A percentile compares a stretch with the other conserved stretches of the same genome.
These are phyloP conservation scores for Blastomyces gilchristii DNA, from an alignment of 2,329 filamentous ascomycete genomes.

Conservation along the genomic window DNA sequence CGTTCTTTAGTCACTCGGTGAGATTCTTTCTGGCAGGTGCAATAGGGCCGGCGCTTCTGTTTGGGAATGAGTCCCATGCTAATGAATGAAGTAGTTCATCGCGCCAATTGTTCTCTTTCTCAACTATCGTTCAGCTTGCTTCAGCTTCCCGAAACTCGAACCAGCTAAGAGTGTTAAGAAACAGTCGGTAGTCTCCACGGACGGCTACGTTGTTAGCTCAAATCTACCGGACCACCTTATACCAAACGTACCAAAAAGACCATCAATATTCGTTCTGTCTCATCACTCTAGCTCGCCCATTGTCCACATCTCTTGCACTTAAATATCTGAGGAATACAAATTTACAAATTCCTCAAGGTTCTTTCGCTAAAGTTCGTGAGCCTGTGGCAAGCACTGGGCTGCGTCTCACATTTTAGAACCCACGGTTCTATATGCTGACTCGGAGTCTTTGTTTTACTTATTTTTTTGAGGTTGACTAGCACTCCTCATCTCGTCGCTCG, in stretches of 20 bases:
- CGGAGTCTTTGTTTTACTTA: conserved; percentile 23
- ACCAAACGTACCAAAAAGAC: neutral
- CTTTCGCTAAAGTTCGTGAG: conserved; percentile 14
- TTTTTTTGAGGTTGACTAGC: conserved; percentile 25
- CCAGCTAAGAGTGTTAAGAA: conserved; percentile 5
- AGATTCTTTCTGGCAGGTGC: conserved; percentile 12
- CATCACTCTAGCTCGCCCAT: neutral
- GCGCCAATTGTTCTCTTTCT: conserved; percentile 22
- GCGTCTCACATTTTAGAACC: conserved; percentile 18
- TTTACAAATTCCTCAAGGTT: conserved; percentile 14
- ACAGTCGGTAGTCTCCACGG: neutral
- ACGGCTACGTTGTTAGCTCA: neutral
- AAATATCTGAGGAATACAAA: conserved; percentile 6
- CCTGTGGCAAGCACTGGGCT: conserved; percentile 1
- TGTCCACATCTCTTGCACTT: conserved; percentile 2
- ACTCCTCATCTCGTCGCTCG: conserved; percentile 32
- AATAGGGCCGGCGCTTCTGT: conserved; percentile 22
- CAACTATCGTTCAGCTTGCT: conserved; percentile 24
- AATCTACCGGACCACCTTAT: neutral
- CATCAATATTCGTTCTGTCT: conserved; percentile 3
- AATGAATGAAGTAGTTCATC: conserved; percentile 32
- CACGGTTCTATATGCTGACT: conserved; percentile 27
- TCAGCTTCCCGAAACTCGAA: conserved; percentile 23
- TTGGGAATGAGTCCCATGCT: conserved; percentile 25
- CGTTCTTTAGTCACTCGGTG: conserved; percentile 22